Evolutionary conservation across 2,329 filamentous ascomycete genomes (phyloP), one percentile per base, ranked within the genome.

Genomic region (Drechslera avenae): DNA sequence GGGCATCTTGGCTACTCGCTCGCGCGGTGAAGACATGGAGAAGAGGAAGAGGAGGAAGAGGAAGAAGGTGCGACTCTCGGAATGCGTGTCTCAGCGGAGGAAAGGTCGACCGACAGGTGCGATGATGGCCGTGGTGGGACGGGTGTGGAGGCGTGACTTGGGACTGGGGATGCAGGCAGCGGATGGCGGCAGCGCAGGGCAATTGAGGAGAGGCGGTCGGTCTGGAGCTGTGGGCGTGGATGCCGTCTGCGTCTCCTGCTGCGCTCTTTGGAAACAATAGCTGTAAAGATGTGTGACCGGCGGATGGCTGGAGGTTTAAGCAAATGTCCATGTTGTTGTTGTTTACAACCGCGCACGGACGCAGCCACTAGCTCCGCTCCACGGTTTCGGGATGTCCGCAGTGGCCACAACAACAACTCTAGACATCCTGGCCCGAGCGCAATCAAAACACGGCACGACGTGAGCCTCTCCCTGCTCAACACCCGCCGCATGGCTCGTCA

Each of bases 221-320:
- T 41, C 37, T 58, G 58, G 39, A 50, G 56, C 52, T 54, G 59
- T 52, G 40, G 62, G 56, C 60, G 62, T 40, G 51, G 31, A 40
- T 35, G 48, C 52, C 47, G 57, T 62, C 62, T 56, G 50, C 58
- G 57, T 52, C 52, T 56, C 50, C 44, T 58, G 52, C 54, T 40
- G 47, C 40, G 44, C 39, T 56, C 57, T 50, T 49, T 52, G 52
- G 60, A 63, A 69, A 57, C 54, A 69, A 72, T 71, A 72, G 58
- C 57, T 61, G 68, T 73, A 73, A 69, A 63, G 69, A 73, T 73
- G 68, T 56, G 59, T 57, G 61, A 55, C 52, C 50, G 57, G 66
- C 55, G 60, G 62, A 59, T 64, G 65, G 61, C 60, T 59, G 59
- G 53, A 61, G 57, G 48, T 59, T 53, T 64, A 55, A 59, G 63